A percentile compares a stretch with the other conserved stretches of the same genome.
These are phyloP conservation scores for Candida pseudoviswanathii DNA, from an alignment of 1,139 yeast genomes.

Conservation along the genomic window DNA sequence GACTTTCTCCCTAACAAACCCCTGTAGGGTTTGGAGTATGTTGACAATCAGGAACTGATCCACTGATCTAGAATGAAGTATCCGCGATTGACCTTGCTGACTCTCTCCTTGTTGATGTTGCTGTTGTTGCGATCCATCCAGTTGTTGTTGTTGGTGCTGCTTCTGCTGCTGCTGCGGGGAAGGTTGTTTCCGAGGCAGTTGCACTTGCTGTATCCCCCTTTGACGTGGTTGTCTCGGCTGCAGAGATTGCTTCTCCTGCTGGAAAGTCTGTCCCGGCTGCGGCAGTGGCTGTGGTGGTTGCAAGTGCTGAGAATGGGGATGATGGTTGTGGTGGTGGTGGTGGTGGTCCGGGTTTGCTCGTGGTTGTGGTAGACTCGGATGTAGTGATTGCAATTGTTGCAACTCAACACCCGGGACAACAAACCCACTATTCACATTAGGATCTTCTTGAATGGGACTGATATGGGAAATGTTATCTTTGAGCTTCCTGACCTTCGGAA, in stretches of 20 bases:
- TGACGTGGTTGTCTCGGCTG: neutral
- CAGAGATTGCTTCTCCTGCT: neutral
- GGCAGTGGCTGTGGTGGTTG: neutral
- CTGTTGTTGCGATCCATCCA: neutral
- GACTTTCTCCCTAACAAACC: constrained; percentile 22
- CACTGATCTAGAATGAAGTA: neutral
- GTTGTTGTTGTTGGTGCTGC: neutral
- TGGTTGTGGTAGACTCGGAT: neutral
- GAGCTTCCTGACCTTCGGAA: neutral
- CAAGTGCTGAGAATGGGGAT: too few relatives aligned
- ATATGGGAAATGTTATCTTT: neutral
- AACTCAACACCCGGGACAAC: neutral
- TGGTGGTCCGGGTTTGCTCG: neutral
- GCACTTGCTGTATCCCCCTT: neutral
- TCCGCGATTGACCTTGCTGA: neutral
- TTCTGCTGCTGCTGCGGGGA: neutral
- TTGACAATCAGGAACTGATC: neutral
- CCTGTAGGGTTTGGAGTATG: constrained; percentile 18
- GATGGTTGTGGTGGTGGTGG: neutral
- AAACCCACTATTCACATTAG: neutral
- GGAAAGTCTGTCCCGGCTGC: neutral
- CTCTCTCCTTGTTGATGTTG: neutral
- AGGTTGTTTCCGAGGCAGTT: neutral
- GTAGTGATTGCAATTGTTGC: constrained; percentile 4
- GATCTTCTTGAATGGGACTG: constrained; percentile 4